Conservation (phyloP, 768 basidiomycete genomes). For the Trametes punicea region DNA sequence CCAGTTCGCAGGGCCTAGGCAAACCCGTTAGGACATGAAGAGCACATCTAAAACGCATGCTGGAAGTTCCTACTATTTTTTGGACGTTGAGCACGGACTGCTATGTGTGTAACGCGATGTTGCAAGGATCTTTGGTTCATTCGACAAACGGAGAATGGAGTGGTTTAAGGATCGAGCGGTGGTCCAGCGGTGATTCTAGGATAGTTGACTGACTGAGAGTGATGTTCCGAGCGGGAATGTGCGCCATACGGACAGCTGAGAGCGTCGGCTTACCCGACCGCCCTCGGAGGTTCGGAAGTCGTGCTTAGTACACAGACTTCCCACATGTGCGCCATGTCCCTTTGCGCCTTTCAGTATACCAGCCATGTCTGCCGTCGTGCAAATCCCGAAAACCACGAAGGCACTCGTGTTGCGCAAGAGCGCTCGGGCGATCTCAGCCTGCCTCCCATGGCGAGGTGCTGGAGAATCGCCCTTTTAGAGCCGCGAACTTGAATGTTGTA, state of each 20-base stretch:
- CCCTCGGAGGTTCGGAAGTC: not conserved
- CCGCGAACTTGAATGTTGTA: too few relatives aligned
- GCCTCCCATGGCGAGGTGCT: too few relatives aligned
- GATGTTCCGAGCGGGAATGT: not conserved
- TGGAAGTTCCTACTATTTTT: too few relatives aligned
- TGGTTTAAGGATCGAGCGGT: not conserved
- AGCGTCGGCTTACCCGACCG: not conserved
- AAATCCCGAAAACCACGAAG: not conserved
- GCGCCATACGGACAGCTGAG: not conserved
- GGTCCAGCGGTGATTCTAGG: slow-evolving; percentile 7
- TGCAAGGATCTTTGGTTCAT: too few relatives aligned
- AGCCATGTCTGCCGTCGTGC: slow-evolving; percentile 4
- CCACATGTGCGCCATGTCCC: not conserved
- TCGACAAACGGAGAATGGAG: not conserved
- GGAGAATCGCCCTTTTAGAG: too few relatives aligned
- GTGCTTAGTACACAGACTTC: not conserved
- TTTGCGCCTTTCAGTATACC: not conserved
- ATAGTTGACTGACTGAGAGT: slow-evolving; percentile 8
- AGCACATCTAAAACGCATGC: too few relatives aligned
- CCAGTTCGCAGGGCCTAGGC: too few relatives aligned
- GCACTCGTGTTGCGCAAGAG: not conserved
- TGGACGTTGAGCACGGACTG: too few relatives aligned
- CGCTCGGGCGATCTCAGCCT: too few relatives aligned
- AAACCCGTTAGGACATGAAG: too few relatives aligned
- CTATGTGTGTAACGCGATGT: too few relatives aligned